Evolutionary conservation across 139 green algal genomes (phyloP).

Genomic region (Volvox reticuliferus): DNA sequence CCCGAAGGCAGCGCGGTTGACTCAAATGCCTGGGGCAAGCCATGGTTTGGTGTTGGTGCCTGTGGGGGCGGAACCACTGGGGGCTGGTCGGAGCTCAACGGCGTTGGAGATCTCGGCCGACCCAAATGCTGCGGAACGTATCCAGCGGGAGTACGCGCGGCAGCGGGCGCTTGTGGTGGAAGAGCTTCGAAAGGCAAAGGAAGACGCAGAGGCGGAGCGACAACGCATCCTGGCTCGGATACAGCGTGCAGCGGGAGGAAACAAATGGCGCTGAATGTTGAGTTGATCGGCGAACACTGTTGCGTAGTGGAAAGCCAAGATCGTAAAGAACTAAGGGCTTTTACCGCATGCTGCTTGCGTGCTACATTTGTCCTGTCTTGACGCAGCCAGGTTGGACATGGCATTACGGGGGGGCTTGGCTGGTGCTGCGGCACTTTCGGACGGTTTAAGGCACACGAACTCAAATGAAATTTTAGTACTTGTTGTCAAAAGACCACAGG

Average conservation of each 20-base stretch:
- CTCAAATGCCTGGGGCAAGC: background rate
- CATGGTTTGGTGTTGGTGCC: background rate
- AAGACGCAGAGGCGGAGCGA: conserved; percentile 55
- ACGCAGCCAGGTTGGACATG: no score
- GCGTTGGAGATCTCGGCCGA: background rate
- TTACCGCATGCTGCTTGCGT: no score
- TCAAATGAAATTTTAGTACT: no score
- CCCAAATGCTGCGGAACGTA: background rate
- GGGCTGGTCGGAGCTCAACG: background rate
- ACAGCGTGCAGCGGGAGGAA: conserved; percentile 21
- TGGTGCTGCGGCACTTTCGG: no score
- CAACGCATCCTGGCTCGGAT: conserved; percentile 56
- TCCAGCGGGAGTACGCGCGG: conserved; percentile 56
- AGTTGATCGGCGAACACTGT: no score
- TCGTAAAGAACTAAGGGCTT: no score
- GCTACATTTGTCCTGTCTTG: no score
- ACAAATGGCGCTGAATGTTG: conserved; percentile 35
- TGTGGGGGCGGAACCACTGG: background rate
- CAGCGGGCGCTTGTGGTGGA: conserved; percentile 51
- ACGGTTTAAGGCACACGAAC: no score
- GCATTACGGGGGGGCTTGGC: no score
- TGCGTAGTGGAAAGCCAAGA: no score
- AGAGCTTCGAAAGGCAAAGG: conserved; percentile 56
- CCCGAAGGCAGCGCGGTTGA: background rate
- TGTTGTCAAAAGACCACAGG: no score